Conservation (phyloP, 2,329 filamentous ascomycete species). For the Fusarium tanahbumbuense region DNA sequence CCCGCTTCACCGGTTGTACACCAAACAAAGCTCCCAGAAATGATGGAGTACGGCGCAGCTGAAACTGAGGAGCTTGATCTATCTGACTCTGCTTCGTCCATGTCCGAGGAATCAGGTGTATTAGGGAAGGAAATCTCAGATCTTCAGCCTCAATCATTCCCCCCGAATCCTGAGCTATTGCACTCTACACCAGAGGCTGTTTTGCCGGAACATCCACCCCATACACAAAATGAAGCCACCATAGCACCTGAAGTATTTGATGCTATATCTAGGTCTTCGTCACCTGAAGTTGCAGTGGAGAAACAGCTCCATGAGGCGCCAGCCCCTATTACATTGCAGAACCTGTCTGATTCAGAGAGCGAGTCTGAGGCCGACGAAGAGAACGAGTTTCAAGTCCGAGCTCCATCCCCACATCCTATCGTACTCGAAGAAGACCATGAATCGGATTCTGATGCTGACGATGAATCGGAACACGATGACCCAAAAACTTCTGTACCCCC, state of each 20-base stretch:
- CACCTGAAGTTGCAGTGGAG: constrained; percentile 1
- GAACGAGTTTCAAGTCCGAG: neutral
- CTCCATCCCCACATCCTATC: neutral
- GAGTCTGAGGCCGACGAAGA: constrained; percentile 13
- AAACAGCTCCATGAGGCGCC: neutral
- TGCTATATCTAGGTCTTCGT: neutral
- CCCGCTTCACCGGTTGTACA: neutral
- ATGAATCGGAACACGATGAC: neutral
- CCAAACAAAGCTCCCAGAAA: neutral
- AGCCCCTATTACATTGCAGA: neutral
- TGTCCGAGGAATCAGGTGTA: neutral
- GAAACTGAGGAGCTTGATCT: neutral
- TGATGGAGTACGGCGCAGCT: neutral
- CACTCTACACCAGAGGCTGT: neutral
- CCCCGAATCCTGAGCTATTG: neutral
- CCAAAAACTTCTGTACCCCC: neutral
- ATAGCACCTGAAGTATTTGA: neutral
- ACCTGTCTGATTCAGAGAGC: constrained; percentile 12
- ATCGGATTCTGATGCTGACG: constrained; percentile 1
- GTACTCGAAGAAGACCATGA: neutral
- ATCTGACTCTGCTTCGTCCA: constrained; percentile 13
- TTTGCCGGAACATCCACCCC: neutral
- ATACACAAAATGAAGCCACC: neutral
- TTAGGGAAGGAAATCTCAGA: neutral
- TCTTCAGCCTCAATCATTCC: neutral